A percentile compares a stretch with the other conserved stretches of the same genome.
phyloP scores from a whole-genome alignment of 257 asterid species.

The Solanum chilense region DNA sequence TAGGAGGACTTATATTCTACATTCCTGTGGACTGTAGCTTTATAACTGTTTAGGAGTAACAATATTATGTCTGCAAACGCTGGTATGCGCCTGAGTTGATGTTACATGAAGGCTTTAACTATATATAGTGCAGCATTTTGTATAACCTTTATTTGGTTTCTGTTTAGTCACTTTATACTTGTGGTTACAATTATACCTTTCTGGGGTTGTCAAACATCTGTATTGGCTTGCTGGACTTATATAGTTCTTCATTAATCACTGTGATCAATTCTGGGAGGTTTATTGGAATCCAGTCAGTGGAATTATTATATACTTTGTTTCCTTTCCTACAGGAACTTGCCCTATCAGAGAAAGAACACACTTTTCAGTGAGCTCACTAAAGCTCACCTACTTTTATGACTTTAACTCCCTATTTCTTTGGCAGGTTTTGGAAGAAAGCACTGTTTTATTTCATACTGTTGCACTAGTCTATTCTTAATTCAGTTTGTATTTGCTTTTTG shows the following conservation, averaged over 20 bases:
- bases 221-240: background rate
- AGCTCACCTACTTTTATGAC: conserved; percentile 2
- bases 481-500: background rate
- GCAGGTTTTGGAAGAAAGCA: conserved; percentile 32
- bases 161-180: background rate
- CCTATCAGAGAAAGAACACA: conserved; percentile 6
- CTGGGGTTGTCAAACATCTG: background rate
- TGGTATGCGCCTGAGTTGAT: conserved; percentile 13
- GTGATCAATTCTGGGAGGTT: background rate
- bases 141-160: background rate
- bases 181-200: background rate
- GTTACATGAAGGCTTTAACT: conserved; percentile 1
- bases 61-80: conserved; percentile 29
- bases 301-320: background rate
- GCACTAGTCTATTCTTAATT: background rate
- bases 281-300: background rate
- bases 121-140: background rate
- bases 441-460: background rate
- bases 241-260: background rate
- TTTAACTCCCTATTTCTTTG: conserved; percentile 3
- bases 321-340: background rate
- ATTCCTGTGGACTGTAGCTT: conserved; percentile 35
- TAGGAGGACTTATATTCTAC: conserved; percentile 50
- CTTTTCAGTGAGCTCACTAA: conserved; percentile 10
- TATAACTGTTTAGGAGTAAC: conserved; percentile 34